Base-by-base conservation (phyloP, 2,329 filamentous ascomycete species). In the Colletotrichum tanaceti region DNA sequence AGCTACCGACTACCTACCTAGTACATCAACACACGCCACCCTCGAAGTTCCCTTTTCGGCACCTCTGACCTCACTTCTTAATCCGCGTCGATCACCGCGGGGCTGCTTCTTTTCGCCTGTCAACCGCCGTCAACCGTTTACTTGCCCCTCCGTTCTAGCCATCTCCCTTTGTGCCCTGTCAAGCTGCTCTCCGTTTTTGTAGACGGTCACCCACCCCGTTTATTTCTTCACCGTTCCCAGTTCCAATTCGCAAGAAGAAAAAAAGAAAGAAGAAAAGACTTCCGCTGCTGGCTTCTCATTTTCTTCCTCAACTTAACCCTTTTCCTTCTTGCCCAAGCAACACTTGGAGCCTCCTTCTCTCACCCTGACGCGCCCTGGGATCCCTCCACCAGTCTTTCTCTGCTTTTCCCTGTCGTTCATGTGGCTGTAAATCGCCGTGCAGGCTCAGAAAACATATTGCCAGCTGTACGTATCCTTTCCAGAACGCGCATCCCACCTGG, bases 61-160 rank as follows among this genome's bases (percentile, higher is more conserved):
- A 69, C 66, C 66, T 69, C 62, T 69, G 66, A 69, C 66, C 66
- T 69, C 66, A 69, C 66, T 57, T 69, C 38, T 64, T n/a, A 55
- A 57, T 61, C 50, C 39, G 38, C 62, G 49, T 57, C 66, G 62
- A 69, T 69, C 57, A 69, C 66, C 66, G 66, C 66, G 66, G 66
- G 66, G 66, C 66, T 69, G 39, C n/a, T 47, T 50, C 39, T 43
- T 44, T 43, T 32, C 11, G 13, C 16, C 55, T 58, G 54, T 24
- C 39, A 28, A 41, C 46, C 16, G n/a, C 46, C 16, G n/a, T 38
- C 13, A 54, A 62, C 58, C 47, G 47, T 62, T 61, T 39, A 41
- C 58, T 22, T 60, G 24, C 39, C 20, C 58, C 58, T 62, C 58
- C 58, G 47, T 62, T 57, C 49, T 28, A 16, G 53, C 49, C 20